Conservation (phyloP, 2,329 filamentous ascomycete species). For the Pezicula carpinea region DNA sequence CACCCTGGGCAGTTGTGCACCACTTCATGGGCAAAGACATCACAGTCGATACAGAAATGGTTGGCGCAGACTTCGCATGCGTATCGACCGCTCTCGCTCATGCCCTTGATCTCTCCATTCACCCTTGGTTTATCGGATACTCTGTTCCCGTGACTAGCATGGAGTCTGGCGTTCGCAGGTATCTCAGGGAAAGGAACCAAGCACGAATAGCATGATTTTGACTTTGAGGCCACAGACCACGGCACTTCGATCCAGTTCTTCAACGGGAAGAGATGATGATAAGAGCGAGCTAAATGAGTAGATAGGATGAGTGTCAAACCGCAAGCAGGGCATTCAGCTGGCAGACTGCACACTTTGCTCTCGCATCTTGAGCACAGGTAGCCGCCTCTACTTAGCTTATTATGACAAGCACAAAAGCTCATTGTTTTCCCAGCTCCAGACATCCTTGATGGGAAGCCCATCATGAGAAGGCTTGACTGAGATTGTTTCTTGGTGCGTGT, state of each 20-base stretch:
- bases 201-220: conserved; percentile 70
- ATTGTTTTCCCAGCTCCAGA: conserved; percentile 61
- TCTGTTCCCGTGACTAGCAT: background rate
- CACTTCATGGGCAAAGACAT: conserved; percentile 90
- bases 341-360: conserved; percentile 83
- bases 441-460: conserved; percentile 91
- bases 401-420: conserved; percentile 88
- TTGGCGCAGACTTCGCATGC: conserved; percentile 81
- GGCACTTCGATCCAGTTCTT: conserved; percentile 87
- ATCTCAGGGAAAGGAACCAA: conserved; percentile 61
- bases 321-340: conserved; percentile 87
- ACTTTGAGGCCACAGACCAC: conserved; percentile 64
- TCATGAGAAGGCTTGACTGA: conserved; percentile 75
- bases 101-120: conserved; percentile 47
- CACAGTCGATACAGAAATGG: conserved; percentile 98
- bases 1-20: conserved; percentile 96
- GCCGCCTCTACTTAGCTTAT: conserved; percentile 73
- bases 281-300: conserved; percentile 87
- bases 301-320: conserved; percentile 89
- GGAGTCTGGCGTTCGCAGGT: background rate
- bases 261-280: conserved; percentile 88
- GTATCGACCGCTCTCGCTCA: conserved; percentile 84
- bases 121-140: conserved; percentile 13
- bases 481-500: conserved; percentile 60
- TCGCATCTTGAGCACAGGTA: conserved; percentile 88